Evolutionary conservation across 2,329 filamentous ascomycete genomes (phyloP), one percentile per base, ranked within the genome.

Genomic region (Apiospora kogelbergensis): DNA sequence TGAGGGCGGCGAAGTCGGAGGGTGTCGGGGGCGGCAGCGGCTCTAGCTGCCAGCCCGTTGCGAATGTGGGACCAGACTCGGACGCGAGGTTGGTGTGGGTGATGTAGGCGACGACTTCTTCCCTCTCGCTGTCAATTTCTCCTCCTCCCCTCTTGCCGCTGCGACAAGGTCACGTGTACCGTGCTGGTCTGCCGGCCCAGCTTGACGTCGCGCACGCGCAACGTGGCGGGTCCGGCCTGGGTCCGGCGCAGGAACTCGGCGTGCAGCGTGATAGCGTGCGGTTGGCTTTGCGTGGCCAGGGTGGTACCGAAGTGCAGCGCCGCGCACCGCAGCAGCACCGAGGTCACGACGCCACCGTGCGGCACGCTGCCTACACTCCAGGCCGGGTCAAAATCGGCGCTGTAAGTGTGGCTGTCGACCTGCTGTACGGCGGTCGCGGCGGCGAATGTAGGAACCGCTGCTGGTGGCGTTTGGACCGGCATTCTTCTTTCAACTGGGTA

Each of bases 281-380:
- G 76, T 45, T 78, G 77, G 22, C 73, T 71, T 66, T 76, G 75
- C 7, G 73, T 69, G 46, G 72, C 71, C 13, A 80, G 74, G n/a
- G 76, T 77, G 6, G 75, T 76, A 67, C 72, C 46, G 64, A 80
- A 77, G 66, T 80, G 76, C 22, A 72, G 69, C 11, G 74, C 69
- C 5, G 78, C 75, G 40, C 89, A 87, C 67, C 84, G 83, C 71
- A 91, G 84, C 71, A 93, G 84, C 65, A 86, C 83, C 0, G 89
- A 84, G 11, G 90, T 90, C 20, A 92, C 87, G 74, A 90, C 91
- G 69, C 91, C 91, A 67, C 91, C 91, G 77, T 93, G 90, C 6
- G 91, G 90, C 15, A 93, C 91, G 90, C 74, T 44, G 46, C 69
- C 69, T 15, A 70, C 67, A 22, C 30, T 22, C 69, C 69, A 70